A percentile compares a stretch with the other conserved stretches of the same genome.
phyloP scores from a whole-genome alignment of 2,329 filamentous ascomycete genomes.

The Claviceps fusiformis region DNA sequence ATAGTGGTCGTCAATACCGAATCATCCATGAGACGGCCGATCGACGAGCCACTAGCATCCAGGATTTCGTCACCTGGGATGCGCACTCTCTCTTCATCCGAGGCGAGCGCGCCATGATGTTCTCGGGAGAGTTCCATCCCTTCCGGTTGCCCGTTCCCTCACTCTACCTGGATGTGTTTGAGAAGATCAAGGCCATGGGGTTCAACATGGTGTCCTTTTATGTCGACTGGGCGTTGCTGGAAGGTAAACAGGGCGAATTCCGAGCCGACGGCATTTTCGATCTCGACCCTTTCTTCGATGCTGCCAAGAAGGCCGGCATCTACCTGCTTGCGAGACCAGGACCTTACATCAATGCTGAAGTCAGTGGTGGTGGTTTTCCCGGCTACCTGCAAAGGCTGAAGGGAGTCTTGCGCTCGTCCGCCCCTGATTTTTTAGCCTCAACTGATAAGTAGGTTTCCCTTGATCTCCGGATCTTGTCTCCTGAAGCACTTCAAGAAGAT shows the following conservation, averaged over 20 bases:
- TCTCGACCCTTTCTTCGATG: constrained; percentile 62
- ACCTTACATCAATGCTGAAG: constrained; percentile 70
- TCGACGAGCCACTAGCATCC: constrained; percentile 13
- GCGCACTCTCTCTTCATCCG: constrained; percentile 55
- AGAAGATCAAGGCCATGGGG: constrained; percentile 70
- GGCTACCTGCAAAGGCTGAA: constrained; percentile 64
- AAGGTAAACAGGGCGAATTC: constrained; percentile 59
- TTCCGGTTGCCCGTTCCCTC: constrained; percentile 36
- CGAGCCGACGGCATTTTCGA: constrained; percentile 58
- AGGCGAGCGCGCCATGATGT: constrained; percentile 58
- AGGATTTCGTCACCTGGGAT: constrained; percentile 51
- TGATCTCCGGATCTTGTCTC: background rate
- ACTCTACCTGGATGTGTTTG: constrained; percentile 56
- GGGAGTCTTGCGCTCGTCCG: constrained; percentile 48
- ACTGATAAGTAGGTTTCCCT: constrained; percentile 44
- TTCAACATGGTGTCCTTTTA: constrained; percentile 75
- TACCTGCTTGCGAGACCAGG: constrained; percentile 62
- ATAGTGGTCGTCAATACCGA: constrained; percentile 9
- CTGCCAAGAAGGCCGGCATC: constrained; percentile 57
- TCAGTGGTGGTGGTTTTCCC: constrained; percentile 63
- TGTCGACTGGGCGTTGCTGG: constrained; percentile 62
- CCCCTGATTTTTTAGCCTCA: constrained; percentile 47
- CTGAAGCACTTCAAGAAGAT: background rate
- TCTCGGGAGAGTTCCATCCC: constrained; percentile 62
- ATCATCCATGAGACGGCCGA: constrained; percentile 10